Percentiles rank a stretch among this genome's conserved stretches.
phyloP scores from a whole-genome alignment of 106 monocot species.

The Vanilla planifolia region DNA sequence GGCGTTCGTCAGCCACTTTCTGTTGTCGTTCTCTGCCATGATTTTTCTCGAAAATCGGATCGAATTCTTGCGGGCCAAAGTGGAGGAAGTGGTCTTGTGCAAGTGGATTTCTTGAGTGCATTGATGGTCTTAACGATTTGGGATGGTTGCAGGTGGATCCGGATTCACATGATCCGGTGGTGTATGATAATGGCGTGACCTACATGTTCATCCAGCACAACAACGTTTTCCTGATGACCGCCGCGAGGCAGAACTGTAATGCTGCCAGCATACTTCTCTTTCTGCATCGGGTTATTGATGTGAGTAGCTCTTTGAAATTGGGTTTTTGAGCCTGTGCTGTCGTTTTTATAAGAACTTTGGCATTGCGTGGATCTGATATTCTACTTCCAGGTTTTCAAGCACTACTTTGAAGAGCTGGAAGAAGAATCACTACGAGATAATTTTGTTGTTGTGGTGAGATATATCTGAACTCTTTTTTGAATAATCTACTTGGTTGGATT shows the following conservation, averaged over 20 bases:
- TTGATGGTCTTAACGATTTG: neutral
- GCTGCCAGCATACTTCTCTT: slow-evolving; percentile 86
- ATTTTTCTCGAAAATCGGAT: slow-evolving; percentile 2
- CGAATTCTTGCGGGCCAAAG: neutral
- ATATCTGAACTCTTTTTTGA: neutral
- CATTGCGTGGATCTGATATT: neutral
- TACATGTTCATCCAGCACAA: slow-evolving; percentile 98
- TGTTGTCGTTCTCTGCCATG: neutral
- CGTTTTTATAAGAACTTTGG: neutral
- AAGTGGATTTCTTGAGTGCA: neutral
- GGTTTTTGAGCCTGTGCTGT: neutral
- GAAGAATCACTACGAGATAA: slow-evolving; percentile 97
- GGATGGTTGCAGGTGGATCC: slow-evolving; percentile 52
- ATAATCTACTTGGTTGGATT: neutral
- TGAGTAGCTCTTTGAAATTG: slow-evolving; percentile 14
- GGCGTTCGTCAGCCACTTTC: too few species aligned
- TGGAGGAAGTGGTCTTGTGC: neutral
- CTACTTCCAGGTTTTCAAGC: slow-evolving; percentile 75
- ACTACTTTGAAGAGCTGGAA: slow-evolving; percentile 95
- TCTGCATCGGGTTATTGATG: slow-evolving; percentile 79
- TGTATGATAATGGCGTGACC: slow-evolving; percentile 74
- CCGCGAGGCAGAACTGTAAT: slow-evolving; percentile 88
- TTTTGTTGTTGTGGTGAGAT: slow-evolving; percentile 91
- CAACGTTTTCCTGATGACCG: slow-evolving; percentile 87
- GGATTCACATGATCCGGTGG: slow-evolving; percentile 73